Conservation (phyloP, 176 grass and related monocot species). For the Aegilops tauschii region DNA sequence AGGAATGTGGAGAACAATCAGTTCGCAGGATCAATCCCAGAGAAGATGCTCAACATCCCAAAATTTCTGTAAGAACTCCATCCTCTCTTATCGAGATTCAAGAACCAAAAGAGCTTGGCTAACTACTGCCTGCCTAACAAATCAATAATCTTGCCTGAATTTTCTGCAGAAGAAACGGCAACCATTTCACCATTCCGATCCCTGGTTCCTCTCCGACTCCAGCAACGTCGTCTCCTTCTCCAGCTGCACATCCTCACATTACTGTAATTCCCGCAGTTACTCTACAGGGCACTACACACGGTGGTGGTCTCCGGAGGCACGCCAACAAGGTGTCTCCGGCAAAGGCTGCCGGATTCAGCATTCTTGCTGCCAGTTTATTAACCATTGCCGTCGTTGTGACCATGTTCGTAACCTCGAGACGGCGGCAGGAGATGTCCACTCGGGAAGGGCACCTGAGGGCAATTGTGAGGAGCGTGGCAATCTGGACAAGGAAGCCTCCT, state of each 20-base stretch:
- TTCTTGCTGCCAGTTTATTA: constrained; percentile 32
- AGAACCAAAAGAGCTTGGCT: not conserved
- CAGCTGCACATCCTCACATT: constrained; percentile 28
- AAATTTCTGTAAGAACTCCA: constrained; percentile 53
- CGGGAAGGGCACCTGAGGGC: not conserved
- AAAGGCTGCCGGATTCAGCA: constrained; percentile 35
- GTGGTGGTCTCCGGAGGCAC: not conserved
- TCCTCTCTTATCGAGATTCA: not conserved
- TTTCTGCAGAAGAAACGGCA: constrained; percentile 47
- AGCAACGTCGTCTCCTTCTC: not conserved
- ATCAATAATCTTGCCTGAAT: not conserved
- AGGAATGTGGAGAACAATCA: constrained; percentile 71
- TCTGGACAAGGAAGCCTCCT: not conserved
- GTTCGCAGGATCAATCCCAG: constrained; percentile 48
- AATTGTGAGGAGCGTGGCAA: not conserved
- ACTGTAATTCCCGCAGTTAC: constrained; percentile 28
- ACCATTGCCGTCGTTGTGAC: not conserved
- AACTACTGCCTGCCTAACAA: not conserved
- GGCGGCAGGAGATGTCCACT: not conserved
- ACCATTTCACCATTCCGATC: constrained; percentile 34
- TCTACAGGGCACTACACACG: not conserved
- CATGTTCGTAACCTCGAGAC: constrained; percentile 26
- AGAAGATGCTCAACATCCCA: constrained; percentile 45
- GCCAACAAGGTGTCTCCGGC: constrained; percentile 24
- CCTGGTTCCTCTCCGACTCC: constrained; percentile 17